Evolutionary conservation across 371 early-diverging fungal genomes (phyloP), one percentile per base, ranked within the genome.

Genomic region (Fennellomyces sp.): DNA sequence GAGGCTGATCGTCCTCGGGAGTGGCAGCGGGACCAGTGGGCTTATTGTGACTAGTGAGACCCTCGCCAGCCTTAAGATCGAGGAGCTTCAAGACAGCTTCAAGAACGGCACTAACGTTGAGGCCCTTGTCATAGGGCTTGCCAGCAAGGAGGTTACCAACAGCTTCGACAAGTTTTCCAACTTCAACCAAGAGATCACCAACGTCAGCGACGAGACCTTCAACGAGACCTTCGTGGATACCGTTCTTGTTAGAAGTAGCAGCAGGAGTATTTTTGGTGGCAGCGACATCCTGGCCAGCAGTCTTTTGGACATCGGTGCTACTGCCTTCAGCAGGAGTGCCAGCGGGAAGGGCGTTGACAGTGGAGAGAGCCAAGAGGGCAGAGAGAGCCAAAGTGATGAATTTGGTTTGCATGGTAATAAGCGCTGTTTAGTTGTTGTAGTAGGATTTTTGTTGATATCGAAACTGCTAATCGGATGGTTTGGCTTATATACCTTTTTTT

Each of bases 311-410:
- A 5, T 39, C n/a, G 15, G 17, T 17, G 15, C 11, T n/a, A 11
- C 17, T 39, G 39, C 17, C 21, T 1, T 45, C 45, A 45, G 39
- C 12, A 39, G 0, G n/a, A 39, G 12, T 41, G n/a, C 41, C n/a
- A 17, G 41, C n/a, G 41, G 41, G 41, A 13, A 41, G 41, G 6
- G 45, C 45, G 21, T 45, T 45, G 21, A 25, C 45, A 23, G 45
- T 25, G 7, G 45, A 45, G 21, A 45, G 19, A 12, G 45, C 45
- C 45, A 45, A 45, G 23, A 45, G 7, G 21, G 45, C 45, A 3
- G 45, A 45, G n/a, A 45, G 1, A 23, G 45, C 23, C 45, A 45
- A 45, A 45, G 45, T 45, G 21, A 45, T 45, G 45, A 45, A 45
- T 23, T 45, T 45, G 21, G n/a, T 45, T 45, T 45, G 45, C 45